phyloP scores from a whole-genome alignment of 768 basidiomycete genomes.

The Coprinellus micaceus region DNA sequence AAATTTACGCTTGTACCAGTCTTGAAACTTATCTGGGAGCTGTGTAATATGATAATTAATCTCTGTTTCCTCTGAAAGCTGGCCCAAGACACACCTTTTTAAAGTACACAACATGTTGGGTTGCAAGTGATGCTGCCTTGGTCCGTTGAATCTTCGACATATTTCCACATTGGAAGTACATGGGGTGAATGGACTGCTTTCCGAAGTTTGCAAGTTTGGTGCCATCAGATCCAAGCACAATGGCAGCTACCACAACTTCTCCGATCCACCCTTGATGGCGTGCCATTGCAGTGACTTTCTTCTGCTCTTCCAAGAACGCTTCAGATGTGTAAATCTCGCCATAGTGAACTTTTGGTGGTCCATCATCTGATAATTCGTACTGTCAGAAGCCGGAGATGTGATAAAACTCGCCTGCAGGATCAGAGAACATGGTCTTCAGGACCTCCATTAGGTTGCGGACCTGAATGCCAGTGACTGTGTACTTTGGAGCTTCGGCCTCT shows the following conservation, averaged over 20 bases:
- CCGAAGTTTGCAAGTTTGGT: conserved; percentile 33
- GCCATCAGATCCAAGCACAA: conserved; percentile 31
- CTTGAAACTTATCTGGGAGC: conserved; percentile 15
- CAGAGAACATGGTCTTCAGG: conserved; percentile 10
- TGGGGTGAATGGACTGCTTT: conserved; percentile 27
- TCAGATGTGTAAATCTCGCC: conserved; percentile 19
- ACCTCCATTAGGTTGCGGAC: conserved; percentile 9
- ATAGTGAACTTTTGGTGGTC: conserved; percentile 9
- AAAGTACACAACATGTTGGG: conserved; percentile 40
- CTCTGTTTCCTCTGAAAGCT: no score
- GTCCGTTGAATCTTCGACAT: conserved; percentile 33
- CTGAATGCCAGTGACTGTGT: conserved; percentile 15
- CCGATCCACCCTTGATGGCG: conserved; percentile 2
- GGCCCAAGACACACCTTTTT: conserved; percentile 26
- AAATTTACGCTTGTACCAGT: conserved; percentile 8
- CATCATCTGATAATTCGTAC: conserved; percentile 5
- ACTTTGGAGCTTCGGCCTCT: conserved; percentile 14
- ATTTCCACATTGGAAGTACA: conserved; percentile 32
- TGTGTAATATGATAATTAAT: background rate
- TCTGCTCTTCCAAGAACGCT: conserved; percentile 16
- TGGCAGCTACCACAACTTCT: conserved; percentile 16
- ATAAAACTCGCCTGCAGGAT: conserved; percentile 10
- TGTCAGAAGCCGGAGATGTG: conserved; percentile 13
- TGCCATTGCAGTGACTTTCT: background rate
- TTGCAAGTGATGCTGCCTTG: conserved; percentile 21